These are phyloP conservation scores for Paraglomus brasilianum DNA, from an alignment of 192 early-diverging fungal species.

Conservation along the genomic window DNA sequence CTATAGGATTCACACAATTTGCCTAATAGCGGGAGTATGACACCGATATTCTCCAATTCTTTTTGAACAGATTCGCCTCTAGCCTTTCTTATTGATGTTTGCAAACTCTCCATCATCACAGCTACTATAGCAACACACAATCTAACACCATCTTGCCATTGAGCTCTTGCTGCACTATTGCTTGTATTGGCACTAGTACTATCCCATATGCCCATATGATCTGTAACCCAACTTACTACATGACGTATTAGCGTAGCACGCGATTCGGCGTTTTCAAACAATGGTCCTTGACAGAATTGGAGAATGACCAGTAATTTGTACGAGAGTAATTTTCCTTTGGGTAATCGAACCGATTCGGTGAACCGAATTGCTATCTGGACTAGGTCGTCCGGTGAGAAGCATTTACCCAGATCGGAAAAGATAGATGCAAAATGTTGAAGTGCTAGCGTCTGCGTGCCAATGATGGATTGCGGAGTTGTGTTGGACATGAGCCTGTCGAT, in stretches of 20 bases:
- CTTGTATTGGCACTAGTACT: constrained; percentile 23
- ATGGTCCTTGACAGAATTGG: constrained; percentile 30
- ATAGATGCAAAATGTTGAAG: constrained; percentile 48
- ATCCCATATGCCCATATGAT: constrained; percentile 40
- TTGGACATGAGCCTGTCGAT: constrained; percentile 54
- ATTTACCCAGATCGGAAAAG: constrained; percentile 39
- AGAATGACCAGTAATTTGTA: constrained; percentile 31
- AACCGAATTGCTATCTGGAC: constrained; percentile 36
- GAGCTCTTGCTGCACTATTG: constrained; percentile 30
- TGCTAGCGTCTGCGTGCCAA: constrained; percentile 60
- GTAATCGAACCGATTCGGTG: constrained; percentile 36
- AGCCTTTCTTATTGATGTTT: constrained; percentile 21
- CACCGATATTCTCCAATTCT: constrained; percentile 28
- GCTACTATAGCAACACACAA: constrained; percentile 41
- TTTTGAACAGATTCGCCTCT: neutral
- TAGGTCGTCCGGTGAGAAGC: constrained; percentile 37
- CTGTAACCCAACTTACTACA: constrained; percentile 33
- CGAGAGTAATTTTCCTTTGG: constrained; percentile 28
- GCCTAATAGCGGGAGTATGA: constrained; percentile 25
- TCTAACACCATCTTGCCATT: constrained; percentile 47
- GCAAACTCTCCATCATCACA: constrained; percentile 39
- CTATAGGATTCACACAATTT: constrained; percentile 29
- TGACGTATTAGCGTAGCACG: constrained; percentile 30
- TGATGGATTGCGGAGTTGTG: constrained; percentile 51
- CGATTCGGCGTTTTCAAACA: constrained; percentile 31